Percentiles rank a stretch among this genome's conserved stretches.
phyloP scores from a whole-genome alignment of 345 rosid species.

The Arabidopsis suecica region DNA sequence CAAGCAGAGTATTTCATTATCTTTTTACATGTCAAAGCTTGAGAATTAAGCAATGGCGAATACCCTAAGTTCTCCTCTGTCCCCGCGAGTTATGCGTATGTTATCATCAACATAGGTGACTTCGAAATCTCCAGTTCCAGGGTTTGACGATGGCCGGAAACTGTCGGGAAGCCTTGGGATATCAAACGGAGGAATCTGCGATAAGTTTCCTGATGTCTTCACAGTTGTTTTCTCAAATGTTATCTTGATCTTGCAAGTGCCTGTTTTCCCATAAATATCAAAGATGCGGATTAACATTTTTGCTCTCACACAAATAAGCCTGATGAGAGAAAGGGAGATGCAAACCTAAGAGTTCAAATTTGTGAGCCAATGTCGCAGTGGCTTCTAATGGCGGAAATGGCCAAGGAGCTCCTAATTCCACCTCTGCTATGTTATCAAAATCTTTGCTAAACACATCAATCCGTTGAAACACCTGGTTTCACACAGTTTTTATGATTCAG shows the following conservation, averaged over 20 bases:
- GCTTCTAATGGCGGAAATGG: slow-evolving; percentile 75
- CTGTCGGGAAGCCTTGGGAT: slow-evolving; percentile 78
- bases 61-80: slow-evolving; percentile 82
- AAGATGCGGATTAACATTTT: background rate
- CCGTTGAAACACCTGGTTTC: slow-evolving; percentile 81
- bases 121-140: slow-evolving; percentile 79
- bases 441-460: slow-evolving; percentile 84
- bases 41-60: slow-evolving; percentile 58
- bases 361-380: slow-evolving; percentile 89
- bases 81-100: slow-evolving; percentile 86
- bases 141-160: slow-evolving; percentile 64
- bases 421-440: slow-evolving; percentile 88
- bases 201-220: slow-evolving; percentile 68
- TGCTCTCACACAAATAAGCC: background rate
- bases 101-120: slow-evolving; percentile 76
- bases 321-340: background rate
- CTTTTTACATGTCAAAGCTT: slow-evolving; percentile 9
- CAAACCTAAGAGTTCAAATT: slow-evolving; percentile 83
- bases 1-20: background rate
- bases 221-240: slow-evolving; percentile 79
- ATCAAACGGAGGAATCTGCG: slow-evolving; percentile 80
- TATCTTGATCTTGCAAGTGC: slow-evolving; percentile 78
- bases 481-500: background rate
- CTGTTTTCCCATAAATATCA: slow-evolving; percentile 38
- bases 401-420: slow-evolving; percentile 91